A percentile compares a stretch with the other conserved stretches of the same genome.
phyloP scores from a whole-genome alignment of 2,329 filamentous ascomycete species.

The Biscogniauxia sp. region DNA sequence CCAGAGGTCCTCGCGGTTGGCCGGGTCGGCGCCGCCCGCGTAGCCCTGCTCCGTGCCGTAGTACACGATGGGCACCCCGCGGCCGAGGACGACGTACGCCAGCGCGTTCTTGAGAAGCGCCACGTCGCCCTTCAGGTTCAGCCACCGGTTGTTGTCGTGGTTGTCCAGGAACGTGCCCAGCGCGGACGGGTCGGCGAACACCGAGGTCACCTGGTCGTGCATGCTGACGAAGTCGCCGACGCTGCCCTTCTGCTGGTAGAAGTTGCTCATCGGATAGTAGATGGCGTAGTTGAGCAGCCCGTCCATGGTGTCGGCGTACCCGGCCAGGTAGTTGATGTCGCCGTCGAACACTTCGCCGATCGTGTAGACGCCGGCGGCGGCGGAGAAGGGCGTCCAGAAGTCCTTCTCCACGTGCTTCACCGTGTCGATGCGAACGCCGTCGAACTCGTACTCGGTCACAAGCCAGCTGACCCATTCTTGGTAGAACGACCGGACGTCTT shows the following conservation, averaged over 20 bases:
- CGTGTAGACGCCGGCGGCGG: conserved; percentile 55
- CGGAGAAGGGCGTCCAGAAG: conserved; percentile 55
- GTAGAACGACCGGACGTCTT: conserved; percentile 48
- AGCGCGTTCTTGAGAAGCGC: conserved; percentile 60
- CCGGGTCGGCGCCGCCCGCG: conserved; percentile 44
- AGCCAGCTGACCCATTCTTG: conserved; percentile 58
- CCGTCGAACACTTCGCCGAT: conserved; percentile 61
- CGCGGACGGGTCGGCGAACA: conserved; percentile 43
- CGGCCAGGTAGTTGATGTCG: conserved; percentile 47
- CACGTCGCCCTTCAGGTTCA: conserved; percentile 49
- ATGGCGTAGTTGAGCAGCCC: conserved; percentile 60
- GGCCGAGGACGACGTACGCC: conserved; percentile 57
- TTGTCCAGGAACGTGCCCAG: conserved; percentile 57
- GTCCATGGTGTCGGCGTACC: conserved; percentile 53
- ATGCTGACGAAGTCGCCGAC: conserved; percentile 40
- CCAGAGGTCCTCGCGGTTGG: conserved; percentile 60
- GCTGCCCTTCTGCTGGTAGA: conserved; percentile 38
- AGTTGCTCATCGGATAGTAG: conserved; percentile 33
- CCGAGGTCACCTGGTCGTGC: conserved; percentile 33
- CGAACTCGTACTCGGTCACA: conserved; percentile 60
- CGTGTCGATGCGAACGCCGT: conserved; percentile 60
- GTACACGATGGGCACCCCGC: conserved; percentile 65
- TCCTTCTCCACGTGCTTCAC: conserved; percentile 59
- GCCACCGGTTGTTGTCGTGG: conserved; percentile 56
- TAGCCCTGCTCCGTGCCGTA: conserved; percentile 65